These are phyloP conservation scores for Umbellularia californica DNA, from an alignment of 164 flowering plant species.

Conservation along the genomic window DNA sequence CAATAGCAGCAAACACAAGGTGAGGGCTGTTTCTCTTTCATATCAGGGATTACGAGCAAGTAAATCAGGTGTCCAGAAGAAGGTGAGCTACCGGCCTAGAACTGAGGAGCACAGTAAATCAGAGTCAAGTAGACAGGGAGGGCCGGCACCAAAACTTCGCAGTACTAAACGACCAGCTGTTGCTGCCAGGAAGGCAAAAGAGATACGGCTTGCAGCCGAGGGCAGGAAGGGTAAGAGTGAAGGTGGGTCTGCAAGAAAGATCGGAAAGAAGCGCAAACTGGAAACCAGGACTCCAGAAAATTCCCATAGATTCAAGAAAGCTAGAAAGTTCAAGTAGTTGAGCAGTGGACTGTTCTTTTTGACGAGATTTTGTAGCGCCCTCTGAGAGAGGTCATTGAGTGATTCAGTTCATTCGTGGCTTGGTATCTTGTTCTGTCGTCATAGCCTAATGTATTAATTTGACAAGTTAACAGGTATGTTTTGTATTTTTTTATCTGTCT, in stretches of 20 bases:
- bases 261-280: conserved; percentile 50
- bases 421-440: no score
- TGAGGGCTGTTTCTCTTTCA: conserved; percentile 27
- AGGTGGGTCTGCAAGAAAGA: conserved; percentile 25
- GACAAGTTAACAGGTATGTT: no score
- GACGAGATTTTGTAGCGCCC: no score
- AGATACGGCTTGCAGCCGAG: neutral
- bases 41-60: conserved; percentile 82
- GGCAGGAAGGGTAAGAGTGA: conserved; percentile 14
- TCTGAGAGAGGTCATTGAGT: no score
- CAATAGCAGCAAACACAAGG: conserved; percentile 14
- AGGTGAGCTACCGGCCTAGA: conserved; percentile 19
- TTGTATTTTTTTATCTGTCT: no score
- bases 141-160: conserved; percentile 18
- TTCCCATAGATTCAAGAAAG: conserved; percentile 36
- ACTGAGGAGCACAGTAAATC: conserved; percentile 10
- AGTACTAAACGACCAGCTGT: conserved; percentile 72
- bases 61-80: conserved; percentile 60
- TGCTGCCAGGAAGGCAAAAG: conserved; percentile 67
- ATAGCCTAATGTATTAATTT: no score
- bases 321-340: conserved; percentile 31
- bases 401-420: no score
- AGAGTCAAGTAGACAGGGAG: conserved; percentile 1
- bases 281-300: conserved; percentile 54
- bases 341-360: neutral